Evolutionary conservation across 345 rosid genomes (phyloP), one percentile per base, ranked within the genome.

Genomic region (Salix viminalis): DNA sequence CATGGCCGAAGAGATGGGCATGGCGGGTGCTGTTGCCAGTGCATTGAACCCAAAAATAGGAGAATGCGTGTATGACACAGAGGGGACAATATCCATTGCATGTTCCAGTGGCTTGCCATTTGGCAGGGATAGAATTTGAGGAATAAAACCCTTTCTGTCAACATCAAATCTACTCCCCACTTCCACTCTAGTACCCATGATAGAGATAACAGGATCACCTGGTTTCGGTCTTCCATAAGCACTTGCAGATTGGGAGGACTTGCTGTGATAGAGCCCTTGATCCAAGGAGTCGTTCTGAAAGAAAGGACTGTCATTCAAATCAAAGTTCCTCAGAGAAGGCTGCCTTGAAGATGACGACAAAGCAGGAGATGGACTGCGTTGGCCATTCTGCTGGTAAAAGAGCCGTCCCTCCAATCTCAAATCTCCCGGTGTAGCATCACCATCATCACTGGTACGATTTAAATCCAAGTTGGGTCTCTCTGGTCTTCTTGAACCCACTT

Each of bases 241-340:
- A 60, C 69, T 68, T 44, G 77, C 41, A 77, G 67, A 87, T 77
- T 79, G 88, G 32, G 88, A 81, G 67, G 83, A 65, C 60, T 60
- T 84, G 69, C 84, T 78, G 37, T 44, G 73, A 81, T 77, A 75
- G 16, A 79, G 75, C 60, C 85, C 91, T 67, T 81, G 92, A 70
- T 92, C 92, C 26, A 84, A 83, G 78, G 86, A 78, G 69, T 90
- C 89, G 26, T 65, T 85, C 44, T 81, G 85, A 76, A 79, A 76
- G 68, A 74, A 77, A 10, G 99, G 97, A 58, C 87, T 85, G 79
- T 96, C 99, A 76, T 96, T 96, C 89, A 96, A 87, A 89, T 96
- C 97, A 73, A 96, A 85, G 82, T 88, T 94, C 87, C 93, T 90
- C 74, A 83, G 71, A 30, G 84, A 77, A 65, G 86, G 91, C 85